A percentile compares a stretch with the other conserved stretches of the same genome.
These are phyloP conservation scores for Tricharina praecox DNA, from an alignment of 495 filamentous ascomycete genomes.

Conservation along the genomic window DNA sequence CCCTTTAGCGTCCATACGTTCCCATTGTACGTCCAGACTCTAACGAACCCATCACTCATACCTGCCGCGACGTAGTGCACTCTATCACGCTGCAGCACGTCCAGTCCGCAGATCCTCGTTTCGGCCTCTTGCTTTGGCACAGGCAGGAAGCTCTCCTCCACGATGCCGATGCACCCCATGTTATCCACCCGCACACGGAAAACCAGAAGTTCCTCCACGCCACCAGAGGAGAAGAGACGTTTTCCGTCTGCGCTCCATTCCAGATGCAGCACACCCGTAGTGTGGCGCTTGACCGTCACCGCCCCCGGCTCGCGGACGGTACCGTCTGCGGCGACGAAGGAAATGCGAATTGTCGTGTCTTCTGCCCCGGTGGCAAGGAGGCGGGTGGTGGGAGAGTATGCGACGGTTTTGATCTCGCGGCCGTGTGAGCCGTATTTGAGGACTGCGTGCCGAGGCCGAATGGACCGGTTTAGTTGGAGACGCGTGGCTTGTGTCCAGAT, in stretches of 20 bases:
- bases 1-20: conserved; percentile 39
- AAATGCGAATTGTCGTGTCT: conserved; percentile 70
- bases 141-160: conserved; percentile 45
- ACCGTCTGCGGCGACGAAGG: conserved; percentile 24
- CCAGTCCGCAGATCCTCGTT: conserved; percentile 62
- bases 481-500: conserved; percentile 39
- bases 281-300: conserved; percentile 40
- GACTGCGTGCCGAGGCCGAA: conserved; percentile 32
- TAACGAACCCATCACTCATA: conserved; percentile 13
- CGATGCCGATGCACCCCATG: conserved; percentile 38
- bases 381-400: conserved; percentile 31
- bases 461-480: conserved; percentile 29
- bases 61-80: conserved; percentile 28
- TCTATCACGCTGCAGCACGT: conserved; percentile 33
- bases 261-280: conserved; percentile 66
- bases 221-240: conserved; percentile 69
- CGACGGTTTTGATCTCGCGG: conserved; percentile 66
- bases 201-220: conserved; percentile 72
- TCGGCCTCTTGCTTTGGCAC: conserved; percentile 46
- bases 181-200: conserved; percentile 50
- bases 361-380: conserved; percentile 73
- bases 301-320: not conserved
- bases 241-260: conserved; percentile 47
- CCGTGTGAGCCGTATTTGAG: conserved; percentile 63
- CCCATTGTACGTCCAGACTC: conserved; percentile 41